Evolutionary conservation across 257 asterid species (phyloP).

Genomic region (Plantago elongata): DNA sequence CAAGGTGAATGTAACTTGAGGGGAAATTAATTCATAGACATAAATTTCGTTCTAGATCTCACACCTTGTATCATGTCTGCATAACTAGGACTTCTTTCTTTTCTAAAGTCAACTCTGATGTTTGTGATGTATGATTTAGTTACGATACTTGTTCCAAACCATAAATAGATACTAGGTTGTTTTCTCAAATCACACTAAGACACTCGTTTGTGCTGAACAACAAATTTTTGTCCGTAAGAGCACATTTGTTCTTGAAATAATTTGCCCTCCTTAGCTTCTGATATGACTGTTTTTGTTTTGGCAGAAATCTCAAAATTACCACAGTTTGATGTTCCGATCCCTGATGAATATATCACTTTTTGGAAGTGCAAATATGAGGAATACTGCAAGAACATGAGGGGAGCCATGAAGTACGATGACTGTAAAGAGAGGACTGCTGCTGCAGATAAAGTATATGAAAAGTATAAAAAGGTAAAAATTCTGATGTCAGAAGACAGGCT

Average conservation of each 20-base stretch:
- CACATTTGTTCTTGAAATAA: constrained; percentile 2
- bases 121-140: no score
- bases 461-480: constrained; percentile 57
- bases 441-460: constrained; percentile 48
- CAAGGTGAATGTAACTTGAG: constrained; percentile 30
- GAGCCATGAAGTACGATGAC: constrained; percentile 26
- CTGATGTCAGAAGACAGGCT: neutral
- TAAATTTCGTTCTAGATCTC: no score
- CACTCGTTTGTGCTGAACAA: neutral
- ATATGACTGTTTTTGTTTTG: neutral
- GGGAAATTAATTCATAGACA: no score
- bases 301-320: constrained; percentile 55
- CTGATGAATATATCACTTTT: constrained; percentile 20
- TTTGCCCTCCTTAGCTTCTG: neutral
- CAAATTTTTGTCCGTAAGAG: no score
- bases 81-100: no score
- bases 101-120: no score
- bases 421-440: constrained; percentile 33
- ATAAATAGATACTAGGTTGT: no score
- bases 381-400: constrained; percentile 46
- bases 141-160: no score
- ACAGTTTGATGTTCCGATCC: constrained; percentile 30
- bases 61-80: no score
- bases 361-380: constrained; percentile 42
- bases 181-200: no score